Conservation (phyloP, 2,329 filamentous ascomycete genomes). For the Paecilomyces variotii region DNA sequence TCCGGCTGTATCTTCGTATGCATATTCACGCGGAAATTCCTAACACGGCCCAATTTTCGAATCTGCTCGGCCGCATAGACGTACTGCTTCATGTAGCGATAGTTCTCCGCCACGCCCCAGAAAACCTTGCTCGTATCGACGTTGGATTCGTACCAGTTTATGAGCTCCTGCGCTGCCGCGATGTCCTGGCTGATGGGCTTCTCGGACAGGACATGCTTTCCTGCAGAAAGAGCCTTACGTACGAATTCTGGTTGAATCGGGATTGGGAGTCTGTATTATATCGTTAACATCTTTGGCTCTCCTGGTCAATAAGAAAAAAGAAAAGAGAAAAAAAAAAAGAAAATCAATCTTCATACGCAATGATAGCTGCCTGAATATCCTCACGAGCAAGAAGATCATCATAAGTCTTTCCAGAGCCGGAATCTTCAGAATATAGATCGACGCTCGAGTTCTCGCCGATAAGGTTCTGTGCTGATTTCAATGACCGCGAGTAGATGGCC, state of each 20-base stretch:
- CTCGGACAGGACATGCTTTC: slow-evolving; percentile 50
- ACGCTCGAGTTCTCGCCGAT: slow-evolving; percentile 26
- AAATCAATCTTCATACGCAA: slow-evolving; percentile 33
- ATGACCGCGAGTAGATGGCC: slow-evolving; percentile 52
- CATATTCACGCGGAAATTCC: slow-evolving; percentile 44
- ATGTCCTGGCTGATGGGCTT: slow-evolving; percentile 52
- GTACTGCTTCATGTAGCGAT: slow-evolving; percentile 45
- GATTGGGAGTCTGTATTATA: slow-evolving; percentile 41
- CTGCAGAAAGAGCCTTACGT: slow-evolving; percentile 40
- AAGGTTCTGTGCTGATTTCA: slow-evolving; percentile 44
- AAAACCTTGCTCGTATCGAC: slow-evolving; percentile 31
- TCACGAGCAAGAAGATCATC: slow-evolving; percentile 39
- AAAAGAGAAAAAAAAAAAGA: neutral
- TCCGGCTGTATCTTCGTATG: slow-evolving; percentile 38
- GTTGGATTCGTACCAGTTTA: slow-evolving; percentile 43
- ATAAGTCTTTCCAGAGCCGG: slow-evolving; percentile 36
- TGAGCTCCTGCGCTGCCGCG: slow-evolving; percentile 41
- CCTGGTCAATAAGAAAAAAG: neutral
- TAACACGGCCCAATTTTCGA: slow-evolving; percentile 39
- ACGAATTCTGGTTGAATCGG: slow-evolving; percentile 45
- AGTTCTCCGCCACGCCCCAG: slow-evolving; percentile 51
- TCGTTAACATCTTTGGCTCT: neutral
- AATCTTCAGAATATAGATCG: slow-evolving; percentile 51
- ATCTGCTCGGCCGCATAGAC: slow-evolving; percentile 39
- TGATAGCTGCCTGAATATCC: slow-evolving; percentile 45